Conservation (phyloP, 1,139 yeast genomes). For the Hansenula sp. region DNA sequence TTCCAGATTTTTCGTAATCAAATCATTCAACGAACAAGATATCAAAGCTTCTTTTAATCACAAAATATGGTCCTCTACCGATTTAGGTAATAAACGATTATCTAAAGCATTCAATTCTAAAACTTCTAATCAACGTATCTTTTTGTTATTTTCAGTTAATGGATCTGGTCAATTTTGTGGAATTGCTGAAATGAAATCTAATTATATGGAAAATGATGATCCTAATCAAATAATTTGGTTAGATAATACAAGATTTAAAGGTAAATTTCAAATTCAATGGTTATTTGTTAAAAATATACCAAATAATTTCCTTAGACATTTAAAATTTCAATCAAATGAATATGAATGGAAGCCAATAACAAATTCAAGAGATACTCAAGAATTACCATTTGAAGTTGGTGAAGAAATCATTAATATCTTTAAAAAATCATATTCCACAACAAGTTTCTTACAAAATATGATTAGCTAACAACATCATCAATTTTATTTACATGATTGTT, state of each 20-base stretch:
- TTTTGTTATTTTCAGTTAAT: constrained; percentile 54
- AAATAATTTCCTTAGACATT: constrained; percentile 40
- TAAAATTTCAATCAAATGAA: constrained; percentile 26
- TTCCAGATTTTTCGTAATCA: constrained; percentile 51
- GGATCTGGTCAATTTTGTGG: constrained; percentile 60
- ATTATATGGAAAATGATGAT: constrained; percentile 25
- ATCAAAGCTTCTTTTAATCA: constrained; percentile 45
- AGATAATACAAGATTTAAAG: constrained; percentile 44
- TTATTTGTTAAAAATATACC: constrained; percentile 45
- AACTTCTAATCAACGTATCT: constrained; percentile 27
- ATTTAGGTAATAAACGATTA: constrained; percentile 48
- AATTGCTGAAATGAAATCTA: constrained; percentile 49
- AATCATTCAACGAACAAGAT: constrained; percentile 46
- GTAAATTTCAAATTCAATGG: constrained; percentile 52
- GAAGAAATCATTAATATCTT: constrained; percentile 44
- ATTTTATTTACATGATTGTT: too few species aligned
- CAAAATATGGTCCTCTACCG: constrained; percentile 58
- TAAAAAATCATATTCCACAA: constrained; percentile 9
- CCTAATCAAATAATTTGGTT: constrained; percentile 40
- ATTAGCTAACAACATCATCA: too few species aligned
- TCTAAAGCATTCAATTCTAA: constrained; percentile 33
- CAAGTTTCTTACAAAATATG: constrained; percentile 16
- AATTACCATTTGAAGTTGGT: constrained; percentile 37
- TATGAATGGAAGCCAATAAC: constrained; percentile 47
- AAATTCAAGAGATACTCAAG: constrained; percentile 60